These are phyloP conservation scores for Rhodosporidiobolus sp. DNA, from an alignment of 768 basidiomycete species.

Conservation along the genomic window DNA sequence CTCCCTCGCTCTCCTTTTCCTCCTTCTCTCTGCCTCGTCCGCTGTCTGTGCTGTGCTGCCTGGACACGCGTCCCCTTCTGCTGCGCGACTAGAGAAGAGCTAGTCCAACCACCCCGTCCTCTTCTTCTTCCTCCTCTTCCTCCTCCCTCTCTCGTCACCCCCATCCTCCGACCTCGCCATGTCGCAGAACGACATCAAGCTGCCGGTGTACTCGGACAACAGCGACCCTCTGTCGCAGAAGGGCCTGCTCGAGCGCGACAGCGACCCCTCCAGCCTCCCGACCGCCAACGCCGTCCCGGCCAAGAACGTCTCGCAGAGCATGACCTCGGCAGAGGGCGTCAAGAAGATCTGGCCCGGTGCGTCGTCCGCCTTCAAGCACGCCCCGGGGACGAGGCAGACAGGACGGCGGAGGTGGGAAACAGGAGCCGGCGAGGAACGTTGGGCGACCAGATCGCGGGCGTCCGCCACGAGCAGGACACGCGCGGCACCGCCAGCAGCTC, in stretches of 20 bases:
- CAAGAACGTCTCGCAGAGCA: not conserved
- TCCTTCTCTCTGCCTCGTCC: no score
- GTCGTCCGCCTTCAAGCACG: not conserved
- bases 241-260: conserved; percentile 11
- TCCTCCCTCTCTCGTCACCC: not conserved
- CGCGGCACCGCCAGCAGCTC: no score
- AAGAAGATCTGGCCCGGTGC: conserved; percentile 42
- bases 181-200: conserved; percentile 33
- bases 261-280: not conserved
- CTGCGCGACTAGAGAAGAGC: no score
- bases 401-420: no score
- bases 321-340: conserved; percentile 16
- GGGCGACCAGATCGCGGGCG: no score
- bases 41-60: no score
- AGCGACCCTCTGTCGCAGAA: conserved; percentile 13
- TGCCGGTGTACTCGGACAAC: conserved; percentile 35
- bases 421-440: not conserved
- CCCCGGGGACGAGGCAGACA: no score
- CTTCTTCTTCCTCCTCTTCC: not conserved
- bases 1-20: not conserved
- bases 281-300: conserved; percentile 3
- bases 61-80: not conserved
- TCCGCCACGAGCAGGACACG: no score
- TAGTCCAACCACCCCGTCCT: not conserved
- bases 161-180: not conserved